A percentile compares a stretch with the other conserved stretches of the same genome.
These are phyloP conservation scores for Jimgerdemannia lactiflua DNA, from an alignment of 192 early-diverging fungal genomes.

Conservation along the genomic window DNA sequence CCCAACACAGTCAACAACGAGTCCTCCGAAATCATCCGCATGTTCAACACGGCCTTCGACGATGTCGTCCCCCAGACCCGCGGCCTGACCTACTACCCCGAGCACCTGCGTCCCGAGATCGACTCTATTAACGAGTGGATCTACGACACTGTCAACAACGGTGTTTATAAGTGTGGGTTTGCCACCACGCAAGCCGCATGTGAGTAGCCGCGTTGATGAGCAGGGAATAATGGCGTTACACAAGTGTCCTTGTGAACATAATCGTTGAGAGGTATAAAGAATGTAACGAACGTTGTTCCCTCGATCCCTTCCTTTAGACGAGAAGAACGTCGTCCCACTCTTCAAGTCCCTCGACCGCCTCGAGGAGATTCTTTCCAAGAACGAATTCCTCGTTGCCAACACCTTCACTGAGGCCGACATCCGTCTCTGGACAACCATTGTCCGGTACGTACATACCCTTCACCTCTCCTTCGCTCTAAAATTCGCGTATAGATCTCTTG, in stretches of 20 bases:
- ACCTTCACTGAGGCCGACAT: constrained; percentile 93
- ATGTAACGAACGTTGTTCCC: not conserved
- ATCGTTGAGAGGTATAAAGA: not conserved
- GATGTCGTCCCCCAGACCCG: constrained; percentile 61
- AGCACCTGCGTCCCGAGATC: constrained; percentile 67
- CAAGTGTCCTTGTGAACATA: too few relatives aligned
- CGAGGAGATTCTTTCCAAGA: constrained; percentile 72
- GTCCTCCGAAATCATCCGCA: constrained; percentile 92
- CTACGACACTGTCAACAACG: constrained; percentile 95
- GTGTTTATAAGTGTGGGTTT: constrained; percentile 94
- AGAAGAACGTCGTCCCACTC: constrained; percentile 65
- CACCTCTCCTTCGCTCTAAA: not conserved
- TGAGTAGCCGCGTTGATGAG: constrained; percentile 11
- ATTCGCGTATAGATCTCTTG: not conserved
- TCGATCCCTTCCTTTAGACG: constrained; percentile 42
- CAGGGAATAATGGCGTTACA: too few relatives aligned
- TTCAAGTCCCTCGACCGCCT: constrained; percentile 80
- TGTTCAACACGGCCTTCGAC: constrained; percentile 91
- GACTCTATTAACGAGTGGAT: constrained; percentile 90
- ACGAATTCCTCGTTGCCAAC: constrained; percentile 75
- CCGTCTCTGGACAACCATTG: constrained; percentile 90
- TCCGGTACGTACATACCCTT: constrained; percentile 36
- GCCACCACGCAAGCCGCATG: constrained; percentile 83
- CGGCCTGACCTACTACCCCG: constrained; percentile 79
- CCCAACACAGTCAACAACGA: constrained; percentile 83